Conservation (phyloP, 441 rosid genomes). For the Populus trichocarpa region DNA sequence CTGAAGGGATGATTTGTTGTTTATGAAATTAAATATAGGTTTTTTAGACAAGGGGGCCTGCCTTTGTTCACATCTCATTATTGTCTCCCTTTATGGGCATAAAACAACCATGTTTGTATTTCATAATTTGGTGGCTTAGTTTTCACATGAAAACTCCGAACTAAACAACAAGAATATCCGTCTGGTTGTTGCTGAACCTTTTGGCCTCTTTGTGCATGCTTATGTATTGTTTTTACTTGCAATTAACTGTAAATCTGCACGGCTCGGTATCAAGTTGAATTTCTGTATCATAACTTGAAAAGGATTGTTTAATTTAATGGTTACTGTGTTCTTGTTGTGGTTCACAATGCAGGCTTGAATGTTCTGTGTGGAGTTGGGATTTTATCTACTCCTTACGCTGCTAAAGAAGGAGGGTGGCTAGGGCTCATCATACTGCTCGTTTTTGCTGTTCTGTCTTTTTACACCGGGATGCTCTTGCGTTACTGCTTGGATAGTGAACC, state of each 20-base stretch:
- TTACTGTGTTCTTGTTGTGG: background rate
- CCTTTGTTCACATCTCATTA: constrained; percentile 15
- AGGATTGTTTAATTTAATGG: background rate
- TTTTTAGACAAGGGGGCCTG: background rate
- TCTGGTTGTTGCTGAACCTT: background rate
- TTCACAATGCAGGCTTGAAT: constrained; percentile 55
- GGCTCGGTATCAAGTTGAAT: background rate
- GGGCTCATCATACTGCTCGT: constrained; percentile 56
- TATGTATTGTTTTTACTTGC: background rate
- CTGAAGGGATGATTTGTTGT: background rate
- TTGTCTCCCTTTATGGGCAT: background rate
- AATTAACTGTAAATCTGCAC: background rate
- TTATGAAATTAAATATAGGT: background rate
- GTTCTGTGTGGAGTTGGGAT: constrained; percentile 94
- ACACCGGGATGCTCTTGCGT: constrained; percentile 81
- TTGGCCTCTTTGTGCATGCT: background rate
- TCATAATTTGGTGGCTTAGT: constrained; percentile 11
- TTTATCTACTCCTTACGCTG: constrained; percentile 83
- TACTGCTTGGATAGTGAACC: constrained; percentile 75
- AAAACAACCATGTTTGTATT: constrained; percentile 11
- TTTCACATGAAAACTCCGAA: constrained; percentile 25
- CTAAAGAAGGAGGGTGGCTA: constrained; percentile 91
- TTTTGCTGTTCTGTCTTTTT: constrained; percentile 70
- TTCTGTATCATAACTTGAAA: background rate
- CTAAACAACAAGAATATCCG: constrained; percentile 6